Conservation (phyloP, 371 early-diverging fungal species). For the Lichtheimia ornata region DNA sequence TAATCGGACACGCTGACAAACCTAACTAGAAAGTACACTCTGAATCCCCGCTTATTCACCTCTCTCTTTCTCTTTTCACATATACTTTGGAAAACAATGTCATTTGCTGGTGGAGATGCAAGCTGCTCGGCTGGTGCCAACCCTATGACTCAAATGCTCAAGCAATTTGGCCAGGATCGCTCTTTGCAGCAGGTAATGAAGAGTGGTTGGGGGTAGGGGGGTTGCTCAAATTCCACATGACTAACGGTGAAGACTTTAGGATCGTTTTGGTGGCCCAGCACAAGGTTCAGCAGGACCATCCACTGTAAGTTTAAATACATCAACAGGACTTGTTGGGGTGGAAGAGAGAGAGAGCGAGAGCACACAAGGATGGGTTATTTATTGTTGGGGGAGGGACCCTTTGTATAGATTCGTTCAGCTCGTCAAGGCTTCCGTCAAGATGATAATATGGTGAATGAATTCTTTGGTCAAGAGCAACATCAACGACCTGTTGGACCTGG, state of each 20-base stretch:
- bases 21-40: too few relatives aligned
- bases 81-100: conserved; percentile 13
- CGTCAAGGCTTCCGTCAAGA: conserved; percentile 29
- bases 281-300: conserved; percentile 35
- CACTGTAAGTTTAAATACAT: conserved; percentile 20
- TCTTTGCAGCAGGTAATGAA: conserved; percentile 48
- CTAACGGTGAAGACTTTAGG: conserved; percentile 19
- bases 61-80: conserved; percentile 8
- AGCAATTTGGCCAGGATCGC: conserved; percentile 56
- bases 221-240: neutral
- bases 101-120: conserved; percentile 42
- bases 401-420: conserved; percentile 20
- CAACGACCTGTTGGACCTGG: conserved; percentile 12
- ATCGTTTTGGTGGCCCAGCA: conserved; percentile 39
- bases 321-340: neutral
- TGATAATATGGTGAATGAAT: conserved; percentile 55
- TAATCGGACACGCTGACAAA: too few relatives aligned
- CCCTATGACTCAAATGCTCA: conserved; percentile 60
- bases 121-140: conserved; percentile 61
- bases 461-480: conserved; percentile 57
- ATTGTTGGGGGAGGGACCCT: conserved; percentile 6
- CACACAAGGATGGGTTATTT: too few relatives aligned
- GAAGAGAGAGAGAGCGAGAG: too few relatives aligned
- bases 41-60: neutral
- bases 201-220: neutral